Conservation (phyloP, 495 filamentous ascomycete genomes). For the Sabuloglossum arenarium region DNA sequence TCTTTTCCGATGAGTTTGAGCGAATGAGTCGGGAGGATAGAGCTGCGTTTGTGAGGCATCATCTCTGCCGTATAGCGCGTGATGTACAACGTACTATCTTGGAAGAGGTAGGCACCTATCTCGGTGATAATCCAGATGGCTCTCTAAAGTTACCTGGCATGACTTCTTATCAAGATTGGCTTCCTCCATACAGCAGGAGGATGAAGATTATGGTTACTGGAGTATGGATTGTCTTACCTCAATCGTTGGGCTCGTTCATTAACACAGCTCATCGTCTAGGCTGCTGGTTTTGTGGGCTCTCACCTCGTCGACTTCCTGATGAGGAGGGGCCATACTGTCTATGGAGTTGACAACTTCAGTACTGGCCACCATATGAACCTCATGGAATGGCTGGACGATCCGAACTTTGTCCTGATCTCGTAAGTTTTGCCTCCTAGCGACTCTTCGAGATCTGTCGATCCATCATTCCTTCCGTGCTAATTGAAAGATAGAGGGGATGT, state of each 20-base stretch:
- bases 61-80: background rate
- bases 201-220: slow-evolving; percentile 2
- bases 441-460: background rate
- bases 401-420: slow-evolving; percentile 14
- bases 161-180: background rate
- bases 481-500: slow-evolving; percentile 13
- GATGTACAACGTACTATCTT: background rate
- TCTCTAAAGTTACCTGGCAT: background rate
- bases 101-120: background rate
- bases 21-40: background rate
- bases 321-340: slow-evolving; percentile 15
- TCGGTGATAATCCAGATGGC: background rate
- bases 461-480: background rate
- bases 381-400: slow-evolving; percentile 13
- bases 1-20: background rate
- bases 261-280: slow-evolving; percentile 5
- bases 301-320: slow-evolving; percentile 16
- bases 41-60: background rate
- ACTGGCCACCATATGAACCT: slow-evolving; percentile 14
- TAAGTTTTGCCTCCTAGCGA: slow-evolving; percentile 4
- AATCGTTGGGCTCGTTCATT: background rate
- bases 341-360: slow-evolving; percentile 15
- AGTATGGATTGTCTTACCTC: background rate
- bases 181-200: background rate
- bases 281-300: slow-evolving; percentile 16